These are phyloP conservation scores for Volutella citrinella DNA, from an alignment of 2,329 filamentous ascomycete species.

Conservation along the genomic window DNA sequence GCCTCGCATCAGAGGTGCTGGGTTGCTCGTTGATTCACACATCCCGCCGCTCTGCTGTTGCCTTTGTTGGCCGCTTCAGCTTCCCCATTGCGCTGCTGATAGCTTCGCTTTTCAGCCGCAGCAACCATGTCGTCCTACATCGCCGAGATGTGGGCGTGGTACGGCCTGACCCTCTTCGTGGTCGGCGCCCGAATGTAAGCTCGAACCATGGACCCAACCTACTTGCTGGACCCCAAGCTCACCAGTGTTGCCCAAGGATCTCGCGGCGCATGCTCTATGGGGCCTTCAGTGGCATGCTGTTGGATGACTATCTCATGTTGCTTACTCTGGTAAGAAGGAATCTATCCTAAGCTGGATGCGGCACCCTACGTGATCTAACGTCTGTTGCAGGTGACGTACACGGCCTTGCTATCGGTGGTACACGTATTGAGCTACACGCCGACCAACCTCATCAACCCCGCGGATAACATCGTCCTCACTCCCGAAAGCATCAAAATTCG, in stretches of 20 bases:
- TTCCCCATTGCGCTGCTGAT: no score
- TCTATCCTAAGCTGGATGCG: background rate
- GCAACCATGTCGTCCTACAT: constrained; percentile 23
- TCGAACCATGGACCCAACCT: background rate
- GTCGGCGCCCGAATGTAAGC: constrained; percentile 38
- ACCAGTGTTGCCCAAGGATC: constrained; percentile 18
- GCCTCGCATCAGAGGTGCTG: no score
- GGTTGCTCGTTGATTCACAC: no score
- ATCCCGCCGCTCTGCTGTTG: no score
- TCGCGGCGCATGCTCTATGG: constrained; percentile 37
- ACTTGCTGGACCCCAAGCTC: background rate
- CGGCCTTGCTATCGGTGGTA: constrained; percentile 18
- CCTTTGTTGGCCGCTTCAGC: no score
- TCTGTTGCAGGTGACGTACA: constrained; percentile 13
- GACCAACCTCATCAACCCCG: constrained; percentile 54
- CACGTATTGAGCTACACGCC: constrained; percentile 34
- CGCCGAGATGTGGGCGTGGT: constrained; percentile 42
- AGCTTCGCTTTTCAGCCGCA: no score
- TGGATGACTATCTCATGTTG: constrained; percentile 55
- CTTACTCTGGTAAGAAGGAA: constrained; percentile 42
- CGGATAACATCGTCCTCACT: constrained; percentile 44
- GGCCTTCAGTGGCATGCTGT: constrained; percentile 45
- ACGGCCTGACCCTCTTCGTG: constrained; percentile 35
- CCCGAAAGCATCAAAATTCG: constrained; percentile 40
- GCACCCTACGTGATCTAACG: background rate